Evolutionary conservation across 2,329 filamentous ascomycete genomes (phyloP), one percentile per base, ranked within the genome.

Genomic region (Trichophyton schoenleinii): DNA sequence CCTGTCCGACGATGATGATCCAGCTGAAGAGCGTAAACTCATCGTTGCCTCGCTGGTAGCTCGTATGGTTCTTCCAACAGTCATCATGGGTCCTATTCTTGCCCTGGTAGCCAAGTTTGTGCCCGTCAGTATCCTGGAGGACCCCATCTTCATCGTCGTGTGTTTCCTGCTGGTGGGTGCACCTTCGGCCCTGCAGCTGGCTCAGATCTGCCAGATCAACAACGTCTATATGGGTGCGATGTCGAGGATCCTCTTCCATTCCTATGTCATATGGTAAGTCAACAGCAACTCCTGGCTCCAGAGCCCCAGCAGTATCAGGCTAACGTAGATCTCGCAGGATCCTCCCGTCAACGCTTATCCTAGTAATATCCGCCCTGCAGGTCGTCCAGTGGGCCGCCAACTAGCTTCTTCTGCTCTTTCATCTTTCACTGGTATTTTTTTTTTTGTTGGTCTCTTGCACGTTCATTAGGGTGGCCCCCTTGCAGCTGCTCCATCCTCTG

Each of bases 171-270:
- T 99, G 66, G 92, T 90, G 0, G 94, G 94, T 41, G 94, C 94
- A 2, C 94, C 94, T 4, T 95, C 88, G 65, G 94, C 94, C 28
- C 80, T 99, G 65, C 94, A 99, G 76, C 78, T 99, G 70, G 92
- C 94, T 5, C 94, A 99, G 77, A 99, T 99, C 64, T 99, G 94
- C 77, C 94, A 97, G 80, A 88, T 97, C 77, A 99, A 99, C 75
- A 87, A 87, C 65, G 94, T 99, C 8, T 99, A 90, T 73, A 92
- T 97, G 79, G 85, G 87, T 18, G 90, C 94, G 57, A 97, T 99
- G 91, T 88, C 89, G 64, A 88, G 85, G 72, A 81, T 99, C 61
- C 77, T 97, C 58, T 96, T 97, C 79, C 92, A 96, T 78, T 96
- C 92, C 76, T 95, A 95, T 71, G 90, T 99, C 63, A 86, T 96